Base-by-base conservation (phyloP, 2,329 filamentous ascomycete species). In the Dactylella cylindrospora region DNA sequence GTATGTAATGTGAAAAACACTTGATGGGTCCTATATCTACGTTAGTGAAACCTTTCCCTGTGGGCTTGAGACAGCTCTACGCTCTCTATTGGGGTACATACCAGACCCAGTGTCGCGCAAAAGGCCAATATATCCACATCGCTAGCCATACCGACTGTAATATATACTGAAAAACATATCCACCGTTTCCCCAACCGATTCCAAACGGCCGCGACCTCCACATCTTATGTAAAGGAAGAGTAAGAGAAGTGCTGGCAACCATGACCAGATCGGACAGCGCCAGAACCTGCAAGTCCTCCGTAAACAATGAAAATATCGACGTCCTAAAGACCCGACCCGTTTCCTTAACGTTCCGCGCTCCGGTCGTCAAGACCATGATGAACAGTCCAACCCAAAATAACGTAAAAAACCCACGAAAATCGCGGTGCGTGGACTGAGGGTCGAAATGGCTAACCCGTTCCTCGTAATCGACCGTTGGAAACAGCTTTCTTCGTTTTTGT, bases 351-450 rank as follows among this genome's bases (percentile, higher is more conserved):
- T 95, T 97, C 69, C 91, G 84, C 70, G 96, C 75, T 78, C 90
- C 88, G n/a, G 88, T 88, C 2, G 91, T 97, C 65, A 95, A 85
- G 69, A 90, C 89, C 90, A 98, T 95, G 73, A 98, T 95, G 67
- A 88, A 88, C 60, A 98, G 78, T 7, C 89, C 89, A 66, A 98
- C 91, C 93, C 93, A 98, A 76, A 98, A 98, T 29, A 98, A 81
- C 49, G 93, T 88, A 76, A 96, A 98, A 80, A 98, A 98, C 71
- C 93, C 93, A 69, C 89, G 84, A 72, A 98, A 98, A 74, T 98
- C 90, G 70, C 84, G 84, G 72, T 97, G 90, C 70, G 95, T 90
- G 73, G 88, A 95, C 43, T 82, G 80, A 0, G 90, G 90, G 71
- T 98, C 93, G 72, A 98, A 95, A 75, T 98, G 91, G 13, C 91